Base-by-base conservation (phyloP, 2,329 filamentous ascomycete genomes). In the Trichoderma gracile region DNA sequence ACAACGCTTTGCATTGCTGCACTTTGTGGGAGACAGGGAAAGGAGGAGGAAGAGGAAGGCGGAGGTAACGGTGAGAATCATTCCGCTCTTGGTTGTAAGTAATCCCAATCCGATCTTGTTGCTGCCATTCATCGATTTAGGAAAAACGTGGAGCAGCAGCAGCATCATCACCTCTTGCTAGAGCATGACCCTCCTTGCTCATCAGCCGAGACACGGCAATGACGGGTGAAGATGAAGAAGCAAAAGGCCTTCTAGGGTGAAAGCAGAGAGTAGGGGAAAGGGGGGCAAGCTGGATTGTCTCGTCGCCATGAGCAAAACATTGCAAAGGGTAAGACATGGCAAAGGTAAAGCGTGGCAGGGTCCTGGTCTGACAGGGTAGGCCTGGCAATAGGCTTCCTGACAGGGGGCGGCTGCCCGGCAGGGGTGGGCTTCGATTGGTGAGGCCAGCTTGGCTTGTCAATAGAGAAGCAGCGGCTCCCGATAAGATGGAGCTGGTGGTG, bases 281-380 rank as follows among this genome's bases (percentile, higher is more conserved):
- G 49, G 47, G 49, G 54, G 42, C 12, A 2, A 14, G 12, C 33
- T 54, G 59, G 46, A 40, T 25, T 55, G 59, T 55, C 59, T 63
- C 50, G 54, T 62, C 25, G 55, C 63, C 12, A 65, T 57, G 45
- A 46, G 42, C 25, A 65, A 40, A 49, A 45, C 62, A 64, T 58
- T 54, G 54, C 54, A 45, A 38, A 52, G 46, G 62, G 54, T 45
- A 58, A 65, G 63, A 52, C 56, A 65, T 60, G 63, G 54, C 62
- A 45, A 52, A 40, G 23, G 62, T 47, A 58, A 59, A 56, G 33
- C 56, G 53, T 55, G 63, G 47, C 63, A 60, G 56, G 61, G n/a
- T n/a, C n/a, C n/a, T n/a, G 47, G 47, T 42, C 47, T 46, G 17
- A 40, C 17, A 50, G 46, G 47, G 23, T 14, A 14, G 33, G 33